Evolutionary conservation across 345 rosid species (phyloP), one percentile per base, ranked within the genome.

Genomic region (Firmiana major): DNA sequence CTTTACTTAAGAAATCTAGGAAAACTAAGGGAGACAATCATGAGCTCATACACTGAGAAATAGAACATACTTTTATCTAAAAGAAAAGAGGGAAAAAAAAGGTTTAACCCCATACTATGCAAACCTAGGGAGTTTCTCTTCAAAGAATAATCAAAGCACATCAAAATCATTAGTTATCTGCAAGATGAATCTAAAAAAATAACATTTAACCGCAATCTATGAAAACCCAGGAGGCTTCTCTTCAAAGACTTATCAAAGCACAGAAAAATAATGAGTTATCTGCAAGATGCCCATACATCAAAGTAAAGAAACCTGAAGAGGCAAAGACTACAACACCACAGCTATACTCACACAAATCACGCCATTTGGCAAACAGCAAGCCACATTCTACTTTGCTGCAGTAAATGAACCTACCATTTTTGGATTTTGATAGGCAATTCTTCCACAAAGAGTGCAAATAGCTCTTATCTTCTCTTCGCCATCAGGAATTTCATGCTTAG

Each of bases 391-490:
- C 1, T 45, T 40, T 45, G 57, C 68, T 12, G 12, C 65, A 59
- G 54, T 21, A 57, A 73, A 13, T 34, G 4, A 26, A 10, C 83
- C 40, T 85, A 96, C 99, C 98, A 96, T 96, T 85, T 93, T 96
- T 22, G 99, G 99, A 82, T 96, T 96, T 85, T 96, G 93, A 77
- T 96, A 96, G 7, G 94, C 90, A 68, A 96, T 89, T 84, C 78
- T 91, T 76, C 79, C 89, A 38, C 99, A 96, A 55, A 83, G 82
- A 11, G 91, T 89, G 83, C 99, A 96, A 79, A 93, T 90, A 71
- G 98, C 97, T 85, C 98, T 84, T 74, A 83, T 71, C 84, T 90
- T 96, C 88, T 96, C 98, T 81, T 96, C 99, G 49, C 98, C 98
- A 46, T 89, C 86, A 49, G 98, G 99, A 38, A 93, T 84, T 72